Percentiles rank a stretch among this genome's conserved stretches.
phyloP scores from a whole-genome alignment of 202 grass and related monocot species.

The Cymbopogon flexuosus region DNA sequence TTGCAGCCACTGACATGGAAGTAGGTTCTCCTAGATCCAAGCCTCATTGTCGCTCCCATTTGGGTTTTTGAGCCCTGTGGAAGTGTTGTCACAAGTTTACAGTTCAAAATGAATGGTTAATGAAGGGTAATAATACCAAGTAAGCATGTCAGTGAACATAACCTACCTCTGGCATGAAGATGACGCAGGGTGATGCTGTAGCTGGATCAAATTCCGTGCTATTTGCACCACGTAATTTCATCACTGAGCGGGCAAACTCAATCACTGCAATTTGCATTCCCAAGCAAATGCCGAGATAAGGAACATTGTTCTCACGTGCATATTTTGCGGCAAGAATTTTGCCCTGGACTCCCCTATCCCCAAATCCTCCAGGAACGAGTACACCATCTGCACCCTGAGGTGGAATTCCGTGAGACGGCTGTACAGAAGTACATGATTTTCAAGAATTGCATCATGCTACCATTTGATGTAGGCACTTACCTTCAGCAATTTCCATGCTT shows the following conservation, averaged over 20 bases:
- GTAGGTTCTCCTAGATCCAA: slow-evolving; percentile 90
- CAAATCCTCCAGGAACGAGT: slow-evolving; percentile 95
- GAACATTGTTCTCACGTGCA: slow-evolving; percentile 81
- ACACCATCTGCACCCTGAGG: slow-evolving; percentile 76
- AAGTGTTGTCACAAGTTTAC: slow-evolving; percentile 30
- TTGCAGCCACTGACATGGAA: slow-evolving; percentile 55
- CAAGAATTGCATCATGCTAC: slow-evolving; percentile 2
- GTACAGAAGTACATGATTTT: slow-evolving; percentile 10
- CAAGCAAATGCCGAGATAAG: slow-evolving; percentile 93
- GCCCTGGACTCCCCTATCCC: slow-evolving; percentile 81
- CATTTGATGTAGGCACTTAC: slow-evolving; percentile 39
- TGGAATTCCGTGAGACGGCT: slow-evolving; percentile 26
- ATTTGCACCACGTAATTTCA: slow-evolving; percentile 78
- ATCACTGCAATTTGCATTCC: slow-evolving; percentile 97
- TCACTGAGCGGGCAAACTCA: slow-evolving; percentile 74
- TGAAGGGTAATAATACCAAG: neutral
- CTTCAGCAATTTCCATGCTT: slow-evolving; percentile 84
- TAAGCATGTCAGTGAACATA: neutral
- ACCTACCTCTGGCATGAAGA: slow-evolving; percentile 97
- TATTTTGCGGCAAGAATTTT: slow-evolving; percentile 97
- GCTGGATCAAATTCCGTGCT: slow-evolving; percentile 86
- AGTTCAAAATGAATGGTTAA: slow-evolving; percentile 26
- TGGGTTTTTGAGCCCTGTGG: slow-evolving; percentile 82
- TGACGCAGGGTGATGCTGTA: slow-evolving; percentile 64
- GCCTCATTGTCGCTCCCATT: slow-evolving; percentile 91